Evolutionary conservation across 73 alveolate genomes (phyloP).

Genomic region (Tetrahymena elliotti): DNA sequence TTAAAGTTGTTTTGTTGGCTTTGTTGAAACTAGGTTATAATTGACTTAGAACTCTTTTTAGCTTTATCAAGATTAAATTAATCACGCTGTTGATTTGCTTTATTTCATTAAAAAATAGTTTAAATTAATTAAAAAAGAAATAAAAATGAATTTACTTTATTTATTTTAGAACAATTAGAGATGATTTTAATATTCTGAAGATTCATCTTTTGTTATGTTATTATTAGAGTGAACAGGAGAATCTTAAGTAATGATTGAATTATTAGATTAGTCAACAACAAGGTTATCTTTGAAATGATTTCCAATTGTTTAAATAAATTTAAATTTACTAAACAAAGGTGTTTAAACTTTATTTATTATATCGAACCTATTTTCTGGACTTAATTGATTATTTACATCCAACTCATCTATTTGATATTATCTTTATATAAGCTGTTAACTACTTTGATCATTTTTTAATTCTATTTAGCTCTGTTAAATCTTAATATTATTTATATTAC

Average conservation of each 20-base stretch:
- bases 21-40: neutral
- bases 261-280: neutral
- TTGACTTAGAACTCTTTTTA: neutral
- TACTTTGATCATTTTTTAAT: neutral
- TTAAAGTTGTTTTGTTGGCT: neutral
- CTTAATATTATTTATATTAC: neutral
- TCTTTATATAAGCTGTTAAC: neutral
- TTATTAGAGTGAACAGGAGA: neutral
- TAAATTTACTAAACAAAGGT: neutral
- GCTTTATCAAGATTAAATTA: neutral
- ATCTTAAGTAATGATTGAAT: neutral
- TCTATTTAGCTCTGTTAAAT: neutral
- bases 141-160: neutral
- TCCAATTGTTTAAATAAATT: neutral
- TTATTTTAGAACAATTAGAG: neutral
- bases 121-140: too few species aligned
- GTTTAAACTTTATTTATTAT: neutral
- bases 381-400: neutral
- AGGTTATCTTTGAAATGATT: neutral
- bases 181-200: neutral
- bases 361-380: neutral
- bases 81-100: neutral
- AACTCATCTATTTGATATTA: neutral
- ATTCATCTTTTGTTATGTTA: neutral
- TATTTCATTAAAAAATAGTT: too few species aligned